Evolutionary conservation across 805 yeast genomes (phyloP), one percentile per base, ranked within the genome.

Genomic region (Jamesozyma lodderae): DNA sequence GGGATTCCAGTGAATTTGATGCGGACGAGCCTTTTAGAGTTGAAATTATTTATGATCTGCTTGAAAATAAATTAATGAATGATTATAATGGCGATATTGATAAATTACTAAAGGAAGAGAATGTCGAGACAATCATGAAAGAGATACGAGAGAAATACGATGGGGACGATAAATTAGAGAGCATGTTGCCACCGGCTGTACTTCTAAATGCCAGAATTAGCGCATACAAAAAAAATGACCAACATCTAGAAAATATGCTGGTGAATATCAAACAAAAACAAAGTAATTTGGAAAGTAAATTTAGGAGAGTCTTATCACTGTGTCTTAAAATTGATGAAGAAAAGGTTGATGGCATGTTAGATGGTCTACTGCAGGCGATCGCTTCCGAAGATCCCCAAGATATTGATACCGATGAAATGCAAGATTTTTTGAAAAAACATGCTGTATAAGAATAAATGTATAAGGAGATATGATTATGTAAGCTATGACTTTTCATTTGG

Each of bases 21-120:
- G 90, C 95, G 0, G 96, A 88, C 60, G 90, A 84, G 53, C 95
- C 96, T n/a, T 90, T 85, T 60, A 70, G 81, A 35, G 72, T 85
- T 9, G 68, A 72, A 52, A 67, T 75, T 6, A 67, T 83, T 11
- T 79, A 72, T 51, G 71, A 75, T 28, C 70, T 68, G 45, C 59
- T 82, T n/a, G 70, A 68, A 38, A 44, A 53, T 4, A 63, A 63
- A 43, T 43, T 70, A 13, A 62, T 60, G 20, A 53, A 55, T 24
- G 51, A 56, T 17, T 57, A 55, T 35, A 48, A 43, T 16, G 55
- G 60, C 11, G 47, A 49, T 32, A 44, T 62, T 29, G 60, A 58
- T 13, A 46, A 51, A 34, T 35, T 62, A 7, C 46, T 49, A 33
- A 47, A 38, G 17, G 41, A 42, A 31, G 55, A 41, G 42, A 47